Evolutionary conservation across 306 rosid species (phyloP), one percentile per base, ranked within the genome.

Genomic region (Begonia peltatifolia): DNA sequence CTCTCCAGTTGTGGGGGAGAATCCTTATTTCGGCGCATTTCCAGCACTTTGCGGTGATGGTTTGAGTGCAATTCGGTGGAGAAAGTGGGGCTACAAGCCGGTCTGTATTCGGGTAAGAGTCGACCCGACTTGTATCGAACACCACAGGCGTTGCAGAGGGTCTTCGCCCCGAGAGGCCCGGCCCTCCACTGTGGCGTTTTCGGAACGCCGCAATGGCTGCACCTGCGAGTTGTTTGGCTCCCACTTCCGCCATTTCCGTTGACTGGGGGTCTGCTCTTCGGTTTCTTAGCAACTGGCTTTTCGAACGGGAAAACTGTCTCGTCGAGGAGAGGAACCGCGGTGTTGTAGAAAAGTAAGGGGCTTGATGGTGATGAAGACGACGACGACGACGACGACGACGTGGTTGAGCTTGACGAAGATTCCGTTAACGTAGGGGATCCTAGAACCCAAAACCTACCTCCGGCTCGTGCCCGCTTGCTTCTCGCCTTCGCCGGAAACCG

Each of bases 131-230:
- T 89, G 71, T 1, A 89, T 12, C 97, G 74, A 15, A 89, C 97
- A 9, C 97, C 97, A 1, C 97, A 89, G 0, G 97, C 97, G 66
- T 89, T 89, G 47, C 97, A 89, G 0, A 89, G 71, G 0, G 97
- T 89, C 59, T 89, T 89, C 12, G 97, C 85, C 14, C 97, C 97
- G 3, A 74, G 83, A 0, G 97, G 97, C 0, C 97, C 97, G 17
- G 95, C 68, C 57, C 97, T 62, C 97, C 97, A 89, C 77, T 89
- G 97, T 0, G 97, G 97, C 13, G 97, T 89, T 67, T 76, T 89
- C 76, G 83, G 95, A 0, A 89, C 97, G 2, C 97, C 97, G 61
- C 97, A 85, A 67, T 89, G 97, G 62, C 82, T 82, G 74, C 97
- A 89, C 57, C 97, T 76, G 9, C 95, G 78, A 0, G 84, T 76